Evolutionary conservation across 768 basidiomycete species (phyloP).

Genomic region (Tylopilus vinaceipallidus): DNA sequence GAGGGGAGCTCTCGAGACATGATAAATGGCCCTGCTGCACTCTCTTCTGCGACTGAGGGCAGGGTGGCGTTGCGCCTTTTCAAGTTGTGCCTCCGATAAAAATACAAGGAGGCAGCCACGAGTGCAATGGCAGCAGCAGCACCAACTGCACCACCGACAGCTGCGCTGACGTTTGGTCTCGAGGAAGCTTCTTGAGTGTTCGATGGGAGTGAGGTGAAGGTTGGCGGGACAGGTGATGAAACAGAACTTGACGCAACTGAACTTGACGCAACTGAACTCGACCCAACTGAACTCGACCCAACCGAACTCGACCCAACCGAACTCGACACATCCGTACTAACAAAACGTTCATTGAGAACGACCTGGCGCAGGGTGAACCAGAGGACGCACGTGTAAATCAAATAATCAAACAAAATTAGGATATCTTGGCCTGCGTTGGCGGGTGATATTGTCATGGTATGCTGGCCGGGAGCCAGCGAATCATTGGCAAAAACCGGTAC

Average conservation of each 20-base stretch:
- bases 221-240: not conserved
- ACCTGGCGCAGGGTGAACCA: not conserved
- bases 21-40: not conserved
- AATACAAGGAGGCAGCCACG: not conserved
- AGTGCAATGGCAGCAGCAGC: not conserved
- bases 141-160: not conserved
- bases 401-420: conserved; percentile 17
- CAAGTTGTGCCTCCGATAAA: conserved; percentile 1
- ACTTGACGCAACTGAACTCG: no score
- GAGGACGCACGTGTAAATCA: conserved; percentile 14
- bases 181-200: no score
- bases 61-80: not conserved
- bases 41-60: not conserved
- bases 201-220: not conserved
- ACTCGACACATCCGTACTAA: conserved; percentile 5
- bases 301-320: no score
- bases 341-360: not conserved
- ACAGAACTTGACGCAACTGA: no score
- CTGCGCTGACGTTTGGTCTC: not conserved
- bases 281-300: no score
- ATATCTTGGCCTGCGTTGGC: not conserved
- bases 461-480: conserved; percentile 3
- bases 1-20: not conserved
- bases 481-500: conserved; percentile 11
- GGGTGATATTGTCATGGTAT: conserved; percentile 8